Conservation (phyloP, 257 asterid species). For the Solanum infundibuliforme region DNA sequence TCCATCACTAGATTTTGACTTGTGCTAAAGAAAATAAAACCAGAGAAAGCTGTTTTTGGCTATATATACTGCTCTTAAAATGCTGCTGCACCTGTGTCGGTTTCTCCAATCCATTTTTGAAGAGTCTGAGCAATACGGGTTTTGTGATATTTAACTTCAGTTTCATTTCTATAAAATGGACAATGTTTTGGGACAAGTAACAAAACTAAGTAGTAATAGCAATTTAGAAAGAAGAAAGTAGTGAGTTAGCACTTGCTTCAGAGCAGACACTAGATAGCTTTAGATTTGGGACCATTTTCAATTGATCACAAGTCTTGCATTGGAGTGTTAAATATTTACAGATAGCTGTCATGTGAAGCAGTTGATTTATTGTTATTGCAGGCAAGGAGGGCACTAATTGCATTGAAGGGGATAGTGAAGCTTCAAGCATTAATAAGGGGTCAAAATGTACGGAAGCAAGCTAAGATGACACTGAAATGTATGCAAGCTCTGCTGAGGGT, state of each 20-base stretch:
- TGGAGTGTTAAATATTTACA: neutral
- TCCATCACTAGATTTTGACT: neutral
- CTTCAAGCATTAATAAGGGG: conserved; percentile 92
- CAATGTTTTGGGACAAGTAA: neutral
- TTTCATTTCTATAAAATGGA: neutral
- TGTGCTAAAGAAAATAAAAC: neutral
- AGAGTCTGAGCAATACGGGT: neutral
- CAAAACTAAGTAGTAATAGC: neutral
- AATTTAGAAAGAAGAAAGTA: neutral
- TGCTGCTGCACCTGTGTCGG: neutral
- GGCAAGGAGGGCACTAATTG: conserved; percentile 87
- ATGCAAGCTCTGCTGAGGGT: conserved; percentile 89
- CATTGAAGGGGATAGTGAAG: conserved; percentile 81
- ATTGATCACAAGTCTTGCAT: neutral
- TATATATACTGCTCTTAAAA: neutral
- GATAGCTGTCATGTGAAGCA: neutral
- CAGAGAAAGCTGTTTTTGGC: neutral
- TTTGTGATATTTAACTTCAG: neutral
- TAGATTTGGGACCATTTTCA: conserved; percentile 3
- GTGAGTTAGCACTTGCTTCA: neutral
- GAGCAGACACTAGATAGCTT: neutral
- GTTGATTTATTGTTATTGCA: conserved; percentile 5
- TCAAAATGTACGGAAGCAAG: conserved; percentile 83
- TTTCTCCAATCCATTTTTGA: neutral
- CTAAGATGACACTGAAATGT: conserved; percentile 78